phyloP scores from a whole-genome alignment of 2,329 filamentous ascomycete species.

The Leptographium flavum region DNA sequence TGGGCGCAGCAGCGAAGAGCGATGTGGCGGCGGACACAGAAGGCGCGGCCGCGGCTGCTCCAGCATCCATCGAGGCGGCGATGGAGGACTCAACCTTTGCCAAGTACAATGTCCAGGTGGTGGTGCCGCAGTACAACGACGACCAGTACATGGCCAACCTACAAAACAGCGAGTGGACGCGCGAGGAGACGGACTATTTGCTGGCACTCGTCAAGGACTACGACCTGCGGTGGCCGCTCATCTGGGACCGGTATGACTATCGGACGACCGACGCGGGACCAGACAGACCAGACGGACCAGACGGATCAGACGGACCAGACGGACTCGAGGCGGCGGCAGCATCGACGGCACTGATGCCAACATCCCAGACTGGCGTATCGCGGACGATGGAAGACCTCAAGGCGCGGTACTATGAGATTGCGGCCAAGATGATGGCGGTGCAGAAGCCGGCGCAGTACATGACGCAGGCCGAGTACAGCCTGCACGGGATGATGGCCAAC shows the following conservation, averaged over 20 bases:
- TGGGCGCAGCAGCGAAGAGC: conserved; percentile 9
- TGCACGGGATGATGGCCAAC: conserved; percentile 73
- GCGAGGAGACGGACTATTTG: conserved; percentile 87
- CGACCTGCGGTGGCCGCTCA: conserved; percentile 79
- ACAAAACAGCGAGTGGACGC: conserved; percentile 66
- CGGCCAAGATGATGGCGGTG: conserved; percentile 66
- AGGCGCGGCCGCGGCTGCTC: neutral
- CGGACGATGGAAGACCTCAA: conserved; percentile 86
- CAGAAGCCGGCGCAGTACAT: conserved; percentile 74
- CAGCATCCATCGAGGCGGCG: conserved; percentile 9
- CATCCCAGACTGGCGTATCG: conserved; percentile 22
- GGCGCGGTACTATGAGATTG: conserved; percentile 76
- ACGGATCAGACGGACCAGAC: too few relatives aligned
- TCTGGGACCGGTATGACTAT: conserved; percentile 87
- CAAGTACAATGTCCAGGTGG: conserved; percentile 75
- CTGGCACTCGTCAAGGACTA: conserved; percentile 61
- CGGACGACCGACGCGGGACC: conserved; percentile 30
- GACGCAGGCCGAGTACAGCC: conserved; percentile 68
- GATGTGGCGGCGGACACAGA: neutral
- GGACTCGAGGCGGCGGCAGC: conserved; percentile 5
- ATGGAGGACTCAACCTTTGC: conserved; percentile 55
- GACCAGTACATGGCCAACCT: conserved; percentile 72
- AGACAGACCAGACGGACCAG: too few relatives aligned
- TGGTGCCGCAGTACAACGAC: conserved; percentile 69
- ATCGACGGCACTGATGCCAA: conserved; percentile 36